Percentiles rank a stretch among this genome's conserved stretches.
Conservation (phyloP, 148 eudicot genomes). For the Rhododendron simsii region DNA sequence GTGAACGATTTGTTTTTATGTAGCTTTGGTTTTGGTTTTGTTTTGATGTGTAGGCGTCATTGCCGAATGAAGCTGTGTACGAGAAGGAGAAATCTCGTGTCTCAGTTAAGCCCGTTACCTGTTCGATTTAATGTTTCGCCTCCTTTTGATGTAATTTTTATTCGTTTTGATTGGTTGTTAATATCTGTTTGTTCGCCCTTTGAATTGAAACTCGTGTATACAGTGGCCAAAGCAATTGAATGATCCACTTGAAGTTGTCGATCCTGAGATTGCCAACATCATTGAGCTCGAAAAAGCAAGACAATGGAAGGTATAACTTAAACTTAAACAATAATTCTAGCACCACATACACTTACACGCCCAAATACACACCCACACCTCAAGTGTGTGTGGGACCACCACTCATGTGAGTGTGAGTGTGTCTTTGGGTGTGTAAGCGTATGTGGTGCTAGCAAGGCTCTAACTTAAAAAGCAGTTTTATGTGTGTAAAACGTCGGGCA, state of each 20-base stretch:
- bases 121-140: constrained; percentile 13
- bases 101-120: constrained; percentile 43
- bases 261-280: constrained; percentile 93
- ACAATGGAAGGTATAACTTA: constrained; percentile 80
- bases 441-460: no score
- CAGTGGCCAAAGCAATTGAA: constrained; percentile 99
- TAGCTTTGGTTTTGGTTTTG: background rate
- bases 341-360: no score
- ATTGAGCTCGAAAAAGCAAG: constrained; percentile 92
- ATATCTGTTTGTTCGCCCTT: background rate
- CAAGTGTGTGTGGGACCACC: no score
- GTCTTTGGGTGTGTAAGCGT: no score
- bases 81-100: constrained; percentile 70
- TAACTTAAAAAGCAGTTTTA: background rate
- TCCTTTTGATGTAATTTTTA: background rate
- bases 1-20: background rate
- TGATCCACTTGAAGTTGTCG: constrained; percentile 79
- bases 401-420: no score
- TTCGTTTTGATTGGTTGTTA: background rate
- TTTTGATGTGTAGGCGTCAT: constrained; percentile 47
- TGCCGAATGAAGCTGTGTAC: constrained; percentile 65
- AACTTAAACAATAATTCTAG: background rate
- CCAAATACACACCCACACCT: no score
- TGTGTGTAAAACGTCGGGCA: background rate
- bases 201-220: background rate